Base-by-base conservation (phyloP, 345 rosid genomes). In the Ailanthus altissimus region DNA sequence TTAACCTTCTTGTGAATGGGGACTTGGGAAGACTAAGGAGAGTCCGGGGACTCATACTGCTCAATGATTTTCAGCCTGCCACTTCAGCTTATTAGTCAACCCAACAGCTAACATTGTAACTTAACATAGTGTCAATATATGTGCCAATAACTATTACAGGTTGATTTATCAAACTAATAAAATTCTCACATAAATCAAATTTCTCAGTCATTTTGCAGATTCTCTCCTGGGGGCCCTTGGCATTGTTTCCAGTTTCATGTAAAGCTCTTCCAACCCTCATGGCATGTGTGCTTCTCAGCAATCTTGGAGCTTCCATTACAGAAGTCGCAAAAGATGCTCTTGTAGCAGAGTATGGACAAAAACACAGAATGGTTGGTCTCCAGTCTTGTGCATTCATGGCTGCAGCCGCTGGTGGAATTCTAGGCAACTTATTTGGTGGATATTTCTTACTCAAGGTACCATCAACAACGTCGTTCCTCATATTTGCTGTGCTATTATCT, bases 251-350 rank as follows among this genome's bases (percentile, higher is more conserved):
- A 43, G 81, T 81, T 80, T 90, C 90, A 43, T 78, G 89, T 42
- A 78, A 84, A 81, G 87, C 87, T 47, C 95, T 93, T 85, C 91
- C 93, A 23, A 80, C 77, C 49, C 86, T 93, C n/a, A 67, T 94
- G 79, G 85, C 89, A 16, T 88, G 82, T 83, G 92, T 86, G 38
- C 83, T 94, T 67, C 86, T 93, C 5, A 81, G 98, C 75, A 94
- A 94, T 82, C 83, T 90, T 14, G 98, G 98, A 12, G 97, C 97
- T 62, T 90, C 98, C 21, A 83, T 94, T 62, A 83, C 91, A 21
- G 98, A 94, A 85, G 98, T 94, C 15, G 93, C 98, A 12, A 85
- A 88, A 58, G 98, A 93, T 58, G 99, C 99, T 75, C 92, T 94
- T 66, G 92, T 94, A 46, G 91, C 98, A 25, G 99, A 93, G 79